These are phyloP conservation scores for Oxyria digyna DNA, from an alignment of 148 eudicot genomes.

Conservation along the genomic window DNA sequence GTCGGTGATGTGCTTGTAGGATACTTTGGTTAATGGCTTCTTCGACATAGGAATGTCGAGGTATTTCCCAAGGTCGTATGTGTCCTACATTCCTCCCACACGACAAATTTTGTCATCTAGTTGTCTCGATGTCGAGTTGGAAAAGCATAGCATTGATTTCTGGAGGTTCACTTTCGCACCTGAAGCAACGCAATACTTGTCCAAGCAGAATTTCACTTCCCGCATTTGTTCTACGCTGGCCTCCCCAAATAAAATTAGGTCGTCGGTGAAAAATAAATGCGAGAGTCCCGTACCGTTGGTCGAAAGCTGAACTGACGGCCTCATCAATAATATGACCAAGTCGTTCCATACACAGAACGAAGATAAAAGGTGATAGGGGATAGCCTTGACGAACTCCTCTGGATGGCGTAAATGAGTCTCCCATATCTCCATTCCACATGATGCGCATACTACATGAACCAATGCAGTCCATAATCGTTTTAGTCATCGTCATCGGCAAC, in stretches of 20 bases:
- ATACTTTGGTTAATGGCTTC: too few relatives aligned
- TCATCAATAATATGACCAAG: background rate
- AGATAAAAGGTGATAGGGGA: background rate
- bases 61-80: too few relatives aligned
- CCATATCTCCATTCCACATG: background rate
- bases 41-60: too few relatives aligned
- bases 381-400: background rate
- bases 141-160: too few relatives aligned
- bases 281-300: background rate
- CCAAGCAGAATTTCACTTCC: too few relatives aligned
- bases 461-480: background rate
- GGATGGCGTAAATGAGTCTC: background rate
- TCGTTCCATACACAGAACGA: background rate
- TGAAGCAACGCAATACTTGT: too few relatives aligned
- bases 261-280: background rate
- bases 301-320: background rate
- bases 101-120: too few relatives aligned
- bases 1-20: too few relatives aligned
- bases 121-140: too few relatives aligned
- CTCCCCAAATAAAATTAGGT: background rate
- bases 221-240: background rate
- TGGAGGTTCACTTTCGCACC: too few relatives aligned
- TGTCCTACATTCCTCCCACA: too few relatives aligned
- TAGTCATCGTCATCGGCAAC: background rate
- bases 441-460: background rate